Evolutionary conservation across 306 rosid genomes (phyloP), one percentile per base, ranked within the genome.

Genomic region (Abrus pulchellus): DNA sequence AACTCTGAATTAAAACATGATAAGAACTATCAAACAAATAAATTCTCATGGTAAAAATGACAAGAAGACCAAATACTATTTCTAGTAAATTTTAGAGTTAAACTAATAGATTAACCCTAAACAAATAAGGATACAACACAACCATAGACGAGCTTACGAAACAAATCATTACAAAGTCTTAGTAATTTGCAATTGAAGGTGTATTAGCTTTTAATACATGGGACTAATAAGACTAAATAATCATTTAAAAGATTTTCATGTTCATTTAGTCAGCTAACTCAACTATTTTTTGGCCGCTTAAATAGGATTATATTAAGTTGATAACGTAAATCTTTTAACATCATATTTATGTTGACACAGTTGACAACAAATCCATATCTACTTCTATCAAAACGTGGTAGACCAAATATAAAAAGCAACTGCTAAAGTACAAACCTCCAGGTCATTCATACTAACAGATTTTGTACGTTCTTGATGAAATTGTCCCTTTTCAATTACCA

Each of bases 401-500:
- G 13, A 72, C 36, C 36, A 66, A 29, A 5, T 41, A 14, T 2
- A 36, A 36, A 77, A 70, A 69, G 67, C 45, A 57, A 44, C 27
- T 40, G 72, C 34, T 30, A 28, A 54, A 14, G 75, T n/a, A 82
- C 87, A 61, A 79, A 95, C 99, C 99, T 90, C 92, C 32, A 66
- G 3, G 20, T 80, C 65, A 50, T 83, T 80, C 34, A 34, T 2
- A 75, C 33, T 2, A 63, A 45, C 63, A 63, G 92, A 40, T 75
- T 83, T 88, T 7, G 83, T 7, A 67, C 89, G 87, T 45, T 96
- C 99, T 59, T 88, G 92, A 85, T 96, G 92, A 84, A 96, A 96
- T 72, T 92, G 96, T 66, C 99, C 99, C 74, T 93, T 92, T 67
- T 84, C 99, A 61, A 96, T 96, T 80, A 96, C 98, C 61, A 96